Conservation (phyloP, 192 early-diverging fungal genomes). For the Linnemannia schmuckeri region DNA sequence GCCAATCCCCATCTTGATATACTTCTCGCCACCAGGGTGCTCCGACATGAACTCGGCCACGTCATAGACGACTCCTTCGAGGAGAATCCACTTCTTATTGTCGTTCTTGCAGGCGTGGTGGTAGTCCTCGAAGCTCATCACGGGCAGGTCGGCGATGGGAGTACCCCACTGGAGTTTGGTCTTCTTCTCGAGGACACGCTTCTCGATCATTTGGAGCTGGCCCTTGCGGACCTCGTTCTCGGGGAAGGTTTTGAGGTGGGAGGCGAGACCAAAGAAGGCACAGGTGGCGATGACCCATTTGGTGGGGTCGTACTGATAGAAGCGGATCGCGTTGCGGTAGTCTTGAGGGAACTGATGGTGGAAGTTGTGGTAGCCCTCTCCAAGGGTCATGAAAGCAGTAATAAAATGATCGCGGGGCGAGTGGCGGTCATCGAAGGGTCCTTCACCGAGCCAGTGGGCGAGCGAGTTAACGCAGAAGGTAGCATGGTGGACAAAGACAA, state of each 20-base stretch:
- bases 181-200: conserved; percentile 79
- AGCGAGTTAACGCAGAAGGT: conserved; percentile 93
- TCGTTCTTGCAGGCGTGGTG: conserved; percentile 65
- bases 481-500: conserved; percentile 86
- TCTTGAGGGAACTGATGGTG: conserved; percentile 92
- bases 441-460: conserved; percentile 85
- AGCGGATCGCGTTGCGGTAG: conserved; percentile 87
- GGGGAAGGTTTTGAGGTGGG: conserved; percentile 84
- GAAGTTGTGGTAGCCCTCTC: conserved; percentile 92
- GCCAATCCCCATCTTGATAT: conserved; percentile 83
- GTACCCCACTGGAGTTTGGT: conserved; percentile 81
- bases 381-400: conserved; percentile 83
- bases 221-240: conserved; percentile 88
- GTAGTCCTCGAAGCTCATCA: conserved; percentile 75
- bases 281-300: conserved; percentile 84
- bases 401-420: conserved; percentile 89
- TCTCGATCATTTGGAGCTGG: conserved; percentile 84
- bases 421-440: conserved; percentile 85
- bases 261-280: conserved; percentile 76
- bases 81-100: conserved; percentile 82
- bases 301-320: conserved; percentile 89
- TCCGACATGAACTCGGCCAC: conserved; percentile 87
- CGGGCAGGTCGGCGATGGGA: conserved; percentile 77
- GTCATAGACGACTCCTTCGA: conserved; percentile 90
- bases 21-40: conserved; percentile 91